These are phyloP conservation scores for Colletotrichum karsti DNA, from an alignment of 2,329 filamentous ascomycete genomes.

Conservation along the genomic window DNA sequence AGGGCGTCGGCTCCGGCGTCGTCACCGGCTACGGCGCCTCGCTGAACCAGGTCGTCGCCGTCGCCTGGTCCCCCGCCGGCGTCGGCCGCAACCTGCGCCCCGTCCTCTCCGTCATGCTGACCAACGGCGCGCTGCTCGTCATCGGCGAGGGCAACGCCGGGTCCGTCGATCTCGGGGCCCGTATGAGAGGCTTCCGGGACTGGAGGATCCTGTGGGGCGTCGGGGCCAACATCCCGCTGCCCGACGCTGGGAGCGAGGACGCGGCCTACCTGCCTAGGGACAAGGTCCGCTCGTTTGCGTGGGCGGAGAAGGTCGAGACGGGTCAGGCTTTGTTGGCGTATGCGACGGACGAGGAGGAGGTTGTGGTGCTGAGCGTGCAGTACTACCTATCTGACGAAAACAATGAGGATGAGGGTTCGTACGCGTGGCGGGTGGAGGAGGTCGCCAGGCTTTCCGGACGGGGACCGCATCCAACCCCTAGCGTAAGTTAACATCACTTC, in stretches of 20 bases:
- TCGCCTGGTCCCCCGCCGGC: slow-evolving; percentile 67
- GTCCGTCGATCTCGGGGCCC: slow-evolving; percentile 36
- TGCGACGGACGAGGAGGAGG: slow-evolving; percentile 56
- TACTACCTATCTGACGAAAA: slow-evolving; percentile 45
- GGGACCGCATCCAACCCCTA: slow-evolving; percentile 50
- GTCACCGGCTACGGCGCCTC: slow-evolving; percentile 58
- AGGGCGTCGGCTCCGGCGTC: slow-evolving; percentile 53
- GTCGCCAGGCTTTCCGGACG: slow-evolving; percentile 55
- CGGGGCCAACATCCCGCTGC: slow-evolving; percentile 59
- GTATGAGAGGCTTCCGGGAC: slow-evolving; percentile 51
- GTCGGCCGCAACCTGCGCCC: slow-evolving; percentile 63
- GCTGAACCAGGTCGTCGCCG: slow-evolving; percentile 61
- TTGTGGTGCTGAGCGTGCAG: slow-evolving; percentile 61
- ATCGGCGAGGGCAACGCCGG: slow-evolving; percentile 55
- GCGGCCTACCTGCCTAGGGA: slow-evolving; percentile 33
- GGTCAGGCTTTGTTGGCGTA: slow-evolving; percentile 60
- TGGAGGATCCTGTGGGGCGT: slow-evolving; percentile 67
- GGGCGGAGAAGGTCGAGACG: slow-evolving; percentile 53
- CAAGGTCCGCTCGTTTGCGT: slow-evolving; percentile 59
- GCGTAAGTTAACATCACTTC: neutral
- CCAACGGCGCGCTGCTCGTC: slow-evolving; percentile 57
- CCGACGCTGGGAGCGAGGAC: slow-evolving; percentile 44
- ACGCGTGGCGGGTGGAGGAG: slow-evolving; percentile 60
- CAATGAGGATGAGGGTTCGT: slow-evolving; percentile 57
- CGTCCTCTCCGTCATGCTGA: slow-evolving; percentile 59